Conservation (phyloP, 768 basidiomycete genomes). For the Mycena sanguinolenta region DNA sequence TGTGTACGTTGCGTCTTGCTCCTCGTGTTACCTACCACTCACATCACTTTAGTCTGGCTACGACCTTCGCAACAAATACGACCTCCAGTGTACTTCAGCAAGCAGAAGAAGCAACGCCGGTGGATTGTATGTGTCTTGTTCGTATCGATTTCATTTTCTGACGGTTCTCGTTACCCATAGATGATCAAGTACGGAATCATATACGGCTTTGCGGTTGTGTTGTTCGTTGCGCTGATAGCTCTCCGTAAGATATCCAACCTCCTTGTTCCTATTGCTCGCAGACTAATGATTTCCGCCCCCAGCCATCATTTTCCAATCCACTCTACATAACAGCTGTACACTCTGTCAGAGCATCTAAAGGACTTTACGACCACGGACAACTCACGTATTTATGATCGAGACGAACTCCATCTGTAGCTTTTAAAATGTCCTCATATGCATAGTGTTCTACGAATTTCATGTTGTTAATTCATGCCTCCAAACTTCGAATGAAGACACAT, state of each 20-base stretch:
- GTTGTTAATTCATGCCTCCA: background rate
- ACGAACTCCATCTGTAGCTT: slow-evolving; percentile 30
- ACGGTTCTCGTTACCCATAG: slow-evolving; percentile 51
- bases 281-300: slow-evolving; percentile 25
- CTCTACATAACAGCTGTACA: slow-evolving; percentile 72
- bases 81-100: slow-evolving; percentile 90
- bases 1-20: slow-evolving; percentile 74
- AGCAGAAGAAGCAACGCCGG: slow-evolving; percentile 90
- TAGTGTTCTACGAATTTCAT: slow-evolving; percentile 10
- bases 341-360: slow-evolving; percentile 61
- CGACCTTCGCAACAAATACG: slow-evolving; percentile 95
- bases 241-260: slow-evolving; percentile 72
- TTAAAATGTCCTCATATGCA: slow-evolving; percentile 21
- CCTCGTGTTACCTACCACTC: slow-evolving; percentile 26
- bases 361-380: slow-evolving; percentile 21
- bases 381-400: slow-evolving; percentile 33
- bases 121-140: slow-evolving; percentile 76
- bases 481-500: too few relatives aligned
- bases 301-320: slow-evolving; percentile 75
- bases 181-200: slow-evolving; percentile 87
- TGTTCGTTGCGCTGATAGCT: slow-evolving; percentile 83
- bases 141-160: slow-evolving; percentile 10
- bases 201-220: slow-evolving; percentile 75
- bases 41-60: slow-evolving; percentile 82
- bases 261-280: slow-evolving; percentile 23